Percentiles rank a stretch among this genome's conserved stretches.
phyloP scores from a whole-genome alignment of 2,329 filamentous ascomycete species.

The Aspergillus ochraceus region DNA sequence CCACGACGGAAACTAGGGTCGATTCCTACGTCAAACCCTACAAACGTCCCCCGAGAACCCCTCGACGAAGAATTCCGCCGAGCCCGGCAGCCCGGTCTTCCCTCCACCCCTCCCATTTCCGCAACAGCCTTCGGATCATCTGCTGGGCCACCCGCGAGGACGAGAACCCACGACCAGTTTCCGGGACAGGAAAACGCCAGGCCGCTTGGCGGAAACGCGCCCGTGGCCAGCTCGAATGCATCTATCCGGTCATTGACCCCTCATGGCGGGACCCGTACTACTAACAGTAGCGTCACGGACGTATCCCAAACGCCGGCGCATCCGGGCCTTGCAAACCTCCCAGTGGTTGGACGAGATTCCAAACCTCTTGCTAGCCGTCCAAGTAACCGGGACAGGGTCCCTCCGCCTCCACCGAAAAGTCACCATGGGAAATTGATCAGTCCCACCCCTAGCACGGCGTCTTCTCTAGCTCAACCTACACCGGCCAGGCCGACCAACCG shows the following conservation, averaged over 20 bases:
- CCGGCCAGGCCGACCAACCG: conserved; percentile 27
- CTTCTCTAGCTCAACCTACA: conserved; percentile 24
- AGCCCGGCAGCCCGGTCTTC: conserved; percentile 5
- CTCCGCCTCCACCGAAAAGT: conserved; percentile 69
- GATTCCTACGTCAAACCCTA: neutral
- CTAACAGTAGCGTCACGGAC: conserved; percentile 47
- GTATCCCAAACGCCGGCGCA: conserved; percentile 50
- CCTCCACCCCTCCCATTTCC: conserved; percentile 12
- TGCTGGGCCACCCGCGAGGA: conserved; percentile 18
- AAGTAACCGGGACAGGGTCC: conserved; percentile 58
- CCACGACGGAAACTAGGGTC: neutral
- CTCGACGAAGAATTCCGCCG: neutral
- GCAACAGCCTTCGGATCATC: conserved; percentile 4
- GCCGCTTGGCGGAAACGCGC: neutral
- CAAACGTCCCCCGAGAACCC: neutral
- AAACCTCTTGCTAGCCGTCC: conserved; percentile 32
- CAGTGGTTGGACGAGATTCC: conserved; percentile 54
- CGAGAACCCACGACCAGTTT: neutral
- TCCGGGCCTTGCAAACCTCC: conserved; percentile 52
- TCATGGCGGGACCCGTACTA: conserved; percentile 16
- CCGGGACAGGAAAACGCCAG: neutral
- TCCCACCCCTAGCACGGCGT: conserved; percentile 29
- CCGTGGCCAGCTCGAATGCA: conserved; percentile 2
- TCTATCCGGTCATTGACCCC: conserved; percentile 11
- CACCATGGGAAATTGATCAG: conserved; percentile 75